Conservation (phyloP, 768 basidiomycete species). For the Pleurotus ostreatus region DNA sequence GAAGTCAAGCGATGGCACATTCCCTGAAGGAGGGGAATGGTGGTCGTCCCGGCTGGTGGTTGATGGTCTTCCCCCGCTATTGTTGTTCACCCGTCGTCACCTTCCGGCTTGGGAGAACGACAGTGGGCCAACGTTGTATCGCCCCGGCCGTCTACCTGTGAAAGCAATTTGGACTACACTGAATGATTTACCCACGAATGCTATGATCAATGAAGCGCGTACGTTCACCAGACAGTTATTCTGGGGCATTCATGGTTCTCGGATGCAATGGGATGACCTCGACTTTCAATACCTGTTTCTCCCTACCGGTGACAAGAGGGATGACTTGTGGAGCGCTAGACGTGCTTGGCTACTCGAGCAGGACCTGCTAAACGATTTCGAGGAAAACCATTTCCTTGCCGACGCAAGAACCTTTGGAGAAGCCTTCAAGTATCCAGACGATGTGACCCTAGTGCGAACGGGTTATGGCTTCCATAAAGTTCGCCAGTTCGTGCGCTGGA, state of each 20-base stretch:
- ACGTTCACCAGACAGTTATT: slow-evolving; percentile 58
- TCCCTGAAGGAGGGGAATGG: slow-evolving; percentile 35
- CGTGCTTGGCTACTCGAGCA: slow-evolving; percentile 38
- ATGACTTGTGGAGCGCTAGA: slow-evolving; percentile 46
- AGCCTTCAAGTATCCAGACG: slow-evolving; percentile 41
- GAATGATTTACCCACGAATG: neutral
- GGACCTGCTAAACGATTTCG: neutral
- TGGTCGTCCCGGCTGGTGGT: slow-evolving; percentile 46
- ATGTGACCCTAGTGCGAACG: slow-evolving; percentile 50
- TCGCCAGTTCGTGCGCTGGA: slow-evolving; percentile 58
- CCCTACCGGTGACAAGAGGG: slow-evolving; percentile 29
- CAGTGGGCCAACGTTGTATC: slow-evolving; percentile 45
- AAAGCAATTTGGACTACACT: slow-evolving; percentile 18
- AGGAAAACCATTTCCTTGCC: slow-evolving; percentile 21
- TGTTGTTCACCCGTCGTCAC: slow-evolving; percentile 42
- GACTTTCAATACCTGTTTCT: slow-evolving; percentile 66
- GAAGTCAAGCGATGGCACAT: slow-evolving; percentile 9
- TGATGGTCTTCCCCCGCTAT: slow-evolving; percentile 42
- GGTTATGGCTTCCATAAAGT: slow-evolving; percentile 38
- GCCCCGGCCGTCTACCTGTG: slow-evolving; percentile 30
- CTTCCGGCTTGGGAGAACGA: slow-evolving; percentile 30
- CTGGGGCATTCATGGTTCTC: slow-evolving; percentile 51
- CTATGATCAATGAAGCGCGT: slow-evolving; percentile 34
- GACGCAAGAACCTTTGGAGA: slow-evolving; percentile 44
- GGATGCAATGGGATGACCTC: slow-evolving; percentile 58